Base-by-base conservation (phyloP, 768 basidiomycete species). In the Rhodocollybia butyracea region DNA sequence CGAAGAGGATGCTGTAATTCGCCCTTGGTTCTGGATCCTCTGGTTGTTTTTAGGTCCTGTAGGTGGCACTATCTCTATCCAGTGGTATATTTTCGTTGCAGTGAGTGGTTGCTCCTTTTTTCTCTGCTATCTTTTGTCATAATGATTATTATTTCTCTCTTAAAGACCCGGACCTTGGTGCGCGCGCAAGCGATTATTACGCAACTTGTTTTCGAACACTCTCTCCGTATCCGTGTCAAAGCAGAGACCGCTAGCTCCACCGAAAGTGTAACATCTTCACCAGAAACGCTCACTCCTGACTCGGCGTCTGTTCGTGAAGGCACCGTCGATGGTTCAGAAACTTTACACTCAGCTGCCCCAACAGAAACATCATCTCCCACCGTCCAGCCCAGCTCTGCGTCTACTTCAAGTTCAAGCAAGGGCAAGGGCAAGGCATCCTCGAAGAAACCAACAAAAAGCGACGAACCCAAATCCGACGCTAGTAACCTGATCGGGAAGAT, bases 1-100 rank as follows among this genome's bases (percentile, higher is more conserved):
- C 3, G 62, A 76, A 55, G 27, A 31, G 22, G 73, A 67, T 21
- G 74, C 84, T 0, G 61, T 68, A 8, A 66, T 86, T 31, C 78
- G 78, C 31, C 88, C 88, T 0, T 88, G 87, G 81, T 77, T 89
- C 7, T 90, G 88, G 87, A 78, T 89, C 13, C 30, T 68, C 0
- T 69, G 71, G 63, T 69, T 85, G 12, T 77, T 83, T 57, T 45
- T 78, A 5, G 82, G 81, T 12, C 79, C 82, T 12, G 63, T 73
- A 3, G 0, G 77, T 10, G 69, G 66, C 12, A 70, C 77, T 4
- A 22, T 86, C 7, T 60, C 69, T 27, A 73, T 78, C 54, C 82
- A 89, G 59, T 76, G 74, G 68, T 88, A 85, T 60, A 69, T 77
- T 34, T 83, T 72, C 62, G 66, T 76, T 26, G 66, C 70, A 68